Base-by-base conservation (phyloP, 768 basidiomycete species). In the Tulasnella sp. region DNA sequence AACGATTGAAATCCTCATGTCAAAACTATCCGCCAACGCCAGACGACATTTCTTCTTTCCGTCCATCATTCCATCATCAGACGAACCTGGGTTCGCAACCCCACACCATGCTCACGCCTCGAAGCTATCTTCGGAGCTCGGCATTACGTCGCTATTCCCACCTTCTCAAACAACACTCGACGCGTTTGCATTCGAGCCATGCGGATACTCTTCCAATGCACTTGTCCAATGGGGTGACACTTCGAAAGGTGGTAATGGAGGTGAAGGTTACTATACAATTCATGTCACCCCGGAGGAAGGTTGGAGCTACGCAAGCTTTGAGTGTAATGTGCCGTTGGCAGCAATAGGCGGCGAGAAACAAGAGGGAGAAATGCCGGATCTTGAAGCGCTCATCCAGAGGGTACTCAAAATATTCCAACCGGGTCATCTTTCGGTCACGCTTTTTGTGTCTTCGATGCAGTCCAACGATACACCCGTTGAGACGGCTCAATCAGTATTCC, bases 1-100 rank as follows among this genome's bases (percentile, higher is more conserved):
- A 62, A 98, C 95, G 43, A 83, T 99, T 63, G 95, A 99, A 68
- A 91, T 99, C 62, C 79, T 98, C 61, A 99, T 99, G 95, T 88
- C 89, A 45, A 76, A 85, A 57, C 77, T 99, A 16, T 76, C 82
- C 13, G 75, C 81, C 7, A 64, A 70, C 34, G 83, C 83, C n/a
- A 77, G 89, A 49, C 68, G 71, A 15, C 76, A 81, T 1, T 99
- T 99, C 73, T 66, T 66, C 63, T 82, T 80, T 72, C 76, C 66
- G 62, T 66, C 53, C 66, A 67, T 20, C 61, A 54, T 34, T 20
- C 54, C 31, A 25, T 34, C 49, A 5, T 25, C 19, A n/a, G 43
- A 54, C 13, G 12, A 37, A 16, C 42, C 52, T 2, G 47, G 55
- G 31, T 58, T 53, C 44, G 32, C 60, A 13, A 53, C 66, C 4